Conservation (phyloP, 1,284 basidiomycete species). For the Fistulina hepatica region DNA sequence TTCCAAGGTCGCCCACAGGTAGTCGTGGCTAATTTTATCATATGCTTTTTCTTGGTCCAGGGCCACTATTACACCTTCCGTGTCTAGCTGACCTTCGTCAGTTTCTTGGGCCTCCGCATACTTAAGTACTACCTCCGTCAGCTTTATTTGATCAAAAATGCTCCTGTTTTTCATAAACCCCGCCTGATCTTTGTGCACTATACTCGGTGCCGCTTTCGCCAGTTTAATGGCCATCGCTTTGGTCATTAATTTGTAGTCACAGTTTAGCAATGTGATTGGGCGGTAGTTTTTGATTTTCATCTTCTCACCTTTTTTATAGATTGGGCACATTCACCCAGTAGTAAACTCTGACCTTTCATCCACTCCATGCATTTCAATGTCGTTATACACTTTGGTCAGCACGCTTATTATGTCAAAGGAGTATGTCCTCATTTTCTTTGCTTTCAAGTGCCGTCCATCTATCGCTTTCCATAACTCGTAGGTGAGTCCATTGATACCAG, state of each 20-base stretch:
- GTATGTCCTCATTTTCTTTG: constrained; percentile 2
- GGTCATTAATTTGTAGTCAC: constrained; percentile 15
- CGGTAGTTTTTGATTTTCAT: constrained; percentile 22
- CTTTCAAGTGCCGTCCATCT: constrained; percentile 4
- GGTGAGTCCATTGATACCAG: constrained; percentile 7
- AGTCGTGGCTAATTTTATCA: constrained; percentile 9
- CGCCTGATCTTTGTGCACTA: constrained; percentile 16
- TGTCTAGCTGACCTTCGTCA: constrained; percentile 14
- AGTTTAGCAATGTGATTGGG: constrained; percentile 19
- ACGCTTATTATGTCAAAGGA: constrained; percentile 5
- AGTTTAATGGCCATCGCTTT: constrained; percentile 12
- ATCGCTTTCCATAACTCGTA: constrained; percentile 5
- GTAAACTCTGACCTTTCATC: constrained; percentile 14
- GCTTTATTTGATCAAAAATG: constrained; percentile 15
- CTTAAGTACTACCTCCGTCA: constrained; percentile 10
- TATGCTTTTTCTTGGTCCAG: constrained; percentile 12
- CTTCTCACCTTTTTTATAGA: constrained; percentile 25
- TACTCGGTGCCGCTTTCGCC: background rate
- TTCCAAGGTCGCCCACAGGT: constrained; percentile 15
- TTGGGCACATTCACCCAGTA: constrained; percentile 24
- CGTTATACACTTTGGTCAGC: constrained; percentile 9
- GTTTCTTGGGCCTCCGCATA: constrained; percentile 9
- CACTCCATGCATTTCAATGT: constrained; percentile 12
- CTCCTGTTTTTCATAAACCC: constrained; percentile 16
- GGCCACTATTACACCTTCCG: constrained; percentile 12